Evolutionary conservation across 148 eudicot genomes (phyloP).

Genomic region (Cornus suecica): DNA sequence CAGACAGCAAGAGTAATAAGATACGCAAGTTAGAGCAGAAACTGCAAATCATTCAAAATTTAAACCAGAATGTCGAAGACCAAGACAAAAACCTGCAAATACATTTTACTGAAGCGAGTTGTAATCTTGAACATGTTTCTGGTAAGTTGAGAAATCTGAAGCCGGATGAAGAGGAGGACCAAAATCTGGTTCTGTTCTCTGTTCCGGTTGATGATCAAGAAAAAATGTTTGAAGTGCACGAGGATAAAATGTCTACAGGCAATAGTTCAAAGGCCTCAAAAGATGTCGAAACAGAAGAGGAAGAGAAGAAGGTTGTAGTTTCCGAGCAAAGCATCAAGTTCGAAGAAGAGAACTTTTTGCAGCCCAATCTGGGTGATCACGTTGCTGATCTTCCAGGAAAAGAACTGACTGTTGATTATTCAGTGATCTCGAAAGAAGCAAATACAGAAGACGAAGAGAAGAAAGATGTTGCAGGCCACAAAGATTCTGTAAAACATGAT

Average conservation of each 20-base stretch:
- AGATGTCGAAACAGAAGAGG: conserved; percentile 22
- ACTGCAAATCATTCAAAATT: conserved; percentile 38
- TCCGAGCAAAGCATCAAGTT: neutral
- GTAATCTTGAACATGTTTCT: conserved; percentile 51
- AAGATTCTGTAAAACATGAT: conserved; percentile 3
- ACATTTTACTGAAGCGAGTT: conserved; percentile 45
- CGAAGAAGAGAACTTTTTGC: conserved; percentile 19
- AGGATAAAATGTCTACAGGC: too few species aligned
- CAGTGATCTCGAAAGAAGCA: neutral
- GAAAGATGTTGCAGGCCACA: conserved; percentile 13
- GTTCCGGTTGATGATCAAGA: conserved; percentile 6
- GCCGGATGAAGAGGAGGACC: conserved; percentile 49
- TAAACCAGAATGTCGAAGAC: conserved; percentile 34
- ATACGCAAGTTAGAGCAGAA: conserved; percentile 57
- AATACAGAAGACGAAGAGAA: conserved; percentile 12
- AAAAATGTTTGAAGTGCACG: too few species aligned
- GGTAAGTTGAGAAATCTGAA: conserved; percentile 49
- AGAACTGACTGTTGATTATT: neutral
- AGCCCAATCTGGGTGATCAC: conserved; percentile 1
- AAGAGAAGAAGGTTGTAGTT: conserved; percentile 19
- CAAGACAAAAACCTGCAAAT: conserved; percentile 33
- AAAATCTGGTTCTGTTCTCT: conserved; percentile 9
- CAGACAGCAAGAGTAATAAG: conserved; percentile 28
- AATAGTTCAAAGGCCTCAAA: neutral
- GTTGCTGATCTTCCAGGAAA: neutral